phyloP scores from a whole-genome alignment of 2,329 filamentous ascomycete species.

The Chlorencoelia australis region DNA sequence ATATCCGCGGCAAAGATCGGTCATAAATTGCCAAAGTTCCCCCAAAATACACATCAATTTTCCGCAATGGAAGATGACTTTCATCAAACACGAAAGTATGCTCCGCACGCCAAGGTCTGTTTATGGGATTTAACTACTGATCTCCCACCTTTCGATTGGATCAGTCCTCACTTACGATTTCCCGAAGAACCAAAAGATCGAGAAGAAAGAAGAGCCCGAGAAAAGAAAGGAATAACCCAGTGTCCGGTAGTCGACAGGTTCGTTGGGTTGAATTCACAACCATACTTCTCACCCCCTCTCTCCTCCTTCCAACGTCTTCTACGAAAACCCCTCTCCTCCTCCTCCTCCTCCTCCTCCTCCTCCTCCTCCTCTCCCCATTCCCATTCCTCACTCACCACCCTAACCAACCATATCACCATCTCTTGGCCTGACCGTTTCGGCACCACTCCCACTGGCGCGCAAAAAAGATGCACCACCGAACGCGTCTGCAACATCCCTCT shows the following conservation, averaged over 20 bases:
- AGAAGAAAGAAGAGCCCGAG: not conserved
- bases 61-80: not conserved
- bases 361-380: no score
- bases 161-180: conserved; percentile 2
- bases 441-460: no score
- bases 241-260: not conserved
- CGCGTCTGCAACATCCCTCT: conserved; percentile 8
- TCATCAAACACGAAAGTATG: conserved; percentile 5
- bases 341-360: no score
- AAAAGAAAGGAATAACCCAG: not conserved
- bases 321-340: not conserved
- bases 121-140: conserved; percentile 13
- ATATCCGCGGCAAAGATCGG: conserved; percentile 14
- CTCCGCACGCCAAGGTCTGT: conserved; percentile 9
- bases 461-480: not conserved
- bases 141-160: conserved; percentile 13
- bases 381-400: no score
- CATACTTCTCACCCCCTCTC: conserved; percentile 2
- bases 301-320: conserved; percentile 10
- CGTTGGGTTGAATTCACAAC: conserved; percentile 4
- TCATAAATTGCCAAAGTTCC: conserved; percentile 11
- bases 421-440: no score
- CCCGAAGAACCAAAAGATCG: not conserved
- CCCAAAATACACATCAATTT: conserved; percentile 8
- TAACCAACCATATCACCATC: conserved; percentile 11